These are phyloP conservation scores for Marasmius fiardii DNA, from an alignment of 1,284 basidiomycete genomes.

Conservation along the genomic window DNA sequence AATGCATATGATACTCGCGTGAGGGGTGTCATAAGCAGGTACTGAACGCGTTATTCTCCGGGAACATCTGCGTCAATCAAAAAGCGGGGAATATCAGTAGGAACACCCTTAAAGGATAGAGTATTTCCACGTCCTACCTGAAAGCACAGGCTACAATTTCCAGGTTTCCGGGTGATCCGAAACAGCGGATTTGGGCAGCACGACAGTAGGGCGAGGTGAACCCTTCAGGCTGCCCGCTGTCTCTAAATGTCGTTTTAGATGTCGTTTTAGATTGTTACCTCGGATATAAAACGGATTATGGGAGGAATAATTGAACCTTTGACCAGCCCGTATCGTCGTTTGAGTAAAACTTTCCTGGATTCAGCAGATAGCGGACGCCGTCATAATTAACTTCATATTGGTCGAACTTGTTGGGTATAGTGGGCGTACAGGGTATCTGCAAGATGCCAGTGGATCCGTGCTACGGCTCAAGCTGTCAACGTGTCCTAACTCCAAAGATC, in stretches of 20 bases:
- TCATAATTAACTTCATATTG: too few species aligned
- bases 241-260: not conserved
- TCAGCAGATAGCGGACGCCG: too few species aligned
- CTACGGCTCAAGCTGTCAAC: too few species aligned
- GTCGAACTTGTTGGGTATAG: too few species aligned
- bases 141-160: not conserved
- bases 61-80: not conserved
- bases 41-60: not conserved
- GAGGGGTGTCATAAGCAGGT: not conserved
- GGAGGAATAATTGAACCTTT: not conserved
- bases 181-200: not conserved
- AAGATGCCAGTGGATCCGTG: too few species aligned
- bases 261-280: not conserved
- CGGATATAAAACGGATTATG: not conserved
- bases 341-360: too few species aligned
- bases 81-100: not conserved
- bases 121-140: conserved; percentile 1
- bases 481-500: too few species aligned
- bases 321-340: too few species aligned
- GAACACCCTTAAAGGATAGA: conserved; percentile 2
- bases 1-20: not conserved
- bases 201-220: not conserved
- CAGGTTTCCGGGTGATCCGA: not conserved
- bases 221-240: not conserved
- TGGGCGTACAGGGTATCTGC: too few species aligned